Base-by-base conservation (phyloP, 2,329 filamentous ascomycete species). In the Cephalotrichum gorgonifer region DNA sequence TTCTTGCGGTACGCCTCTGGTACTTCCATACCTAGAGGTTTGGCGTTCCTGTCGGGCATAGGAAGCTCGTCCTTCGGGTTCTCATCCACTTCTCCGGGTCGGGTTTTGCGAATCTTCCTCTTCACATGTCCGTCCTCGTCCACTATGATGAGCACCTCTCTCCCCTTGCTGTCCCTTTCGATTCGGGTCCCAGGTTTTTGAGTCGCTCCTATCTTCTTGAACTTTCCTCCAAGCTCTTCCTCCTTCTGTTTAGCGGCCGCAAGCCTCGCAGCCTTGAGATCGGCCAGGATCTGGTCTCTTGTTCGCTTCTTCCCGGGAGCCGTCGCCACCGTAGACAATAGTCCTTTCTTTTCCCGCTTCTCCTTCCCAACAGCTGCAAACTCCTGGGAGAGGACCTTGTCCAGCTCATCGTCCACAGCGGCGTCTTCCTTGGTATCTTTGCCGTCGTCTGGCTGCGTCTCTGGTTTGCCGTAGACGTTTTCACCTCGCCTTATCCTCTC, bases 381-480 rank as follows among this genome's bases (percentile, higher is more conserved):
- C 38, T 82, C 72, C 50, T 67, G 66, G 15, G 69, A 67, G 51
- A 81, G 75, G 6, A 84, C 62, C 47, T 73, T 63, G 28, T 84
- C 80, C 43, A 86, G 73, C 49, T 83, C 82, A 31, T 83, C 81
- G 48, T 91, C 86, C 20, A 84, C 66, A n/a, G n/a, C n/a, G n/a
- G n/a, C n/a, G 55, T 64, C 63, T 6, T 54, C 53, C 2, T 58
- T 61, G 2, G 62, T 59, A 7, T 66, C 59, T 9, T 64, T 58
- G 3, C 58, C 53, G 3, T 57, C 56, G 23, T 57, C 50, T 2
- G 31, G 11, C 11, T 23, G 14, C 30, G 8, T 43, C 31, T 59
- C 54, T 27, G 62, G 57, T 8, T 58, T 60, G n/a, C 59, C 63
- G 55, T 72, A 75, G 1, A 88, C 74, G 63, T 90, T 70, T 62